These are phyloP conservation scores for Elsinoe arachidis DNA, from an alignment of 2,329 filamentous ascomycete species.

Conservation along the genomic window DNA sequence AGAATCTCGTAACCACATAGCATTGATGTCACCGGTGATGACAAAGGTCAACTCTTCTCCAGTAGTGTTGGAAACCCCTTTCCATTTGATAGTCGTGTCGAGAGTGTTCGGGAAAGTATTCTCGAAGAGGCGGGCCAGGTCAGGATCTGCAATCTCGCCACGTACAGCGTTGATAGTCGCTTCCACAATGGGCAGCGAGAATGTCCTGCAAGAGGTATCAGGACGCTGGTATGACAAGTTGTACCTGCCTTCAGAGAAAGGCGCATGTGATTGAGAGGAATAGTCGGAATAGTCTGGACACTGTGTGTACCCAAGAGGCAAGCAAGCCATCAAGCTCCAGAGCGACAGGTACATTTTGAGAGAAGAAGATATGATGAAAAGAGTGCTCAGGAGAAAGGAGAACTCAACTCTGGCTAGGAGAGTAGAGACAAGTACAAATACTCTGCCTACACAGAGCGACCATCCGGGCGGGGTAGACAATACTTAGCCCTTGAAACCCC, in stretches of 20 bases:
- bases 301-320: slow-evolving; percentile 20
- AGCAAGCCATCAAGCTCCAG: not conserved
- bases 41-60: slow-evolving; percentile 56
- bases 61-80: slow-evolving; percentile 49
- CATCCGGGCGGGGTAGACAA: too few relatives aligned
- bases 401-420: not conserved
- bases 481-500: too few relatives aligned
- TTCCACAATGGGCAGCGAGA: slow-evolving; percentile 38
- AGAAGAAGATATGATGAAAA: not conserved
- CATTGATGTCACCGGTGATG: slow-evolving; percentile 47
- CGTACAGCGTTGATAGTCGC: slow-evolving; percentile 27
- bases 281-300: slow-evolving; percentile 40
- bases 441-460: too few relatives aligned
- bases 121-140: slow-evolving; percentile 61
- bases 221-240: slow-evolving; percentile 40
- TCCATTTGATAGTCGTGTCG: slow-evolving; percentile 64
- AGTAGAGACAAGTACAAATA: too few relatives aligned
- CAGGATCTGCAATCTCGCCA: slow-evolving; percentile 38
- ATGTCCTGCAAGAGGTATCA: slow-evolving; percentile 37
- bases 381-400: not conserved
- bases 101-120: slow-evolving; percentile 69
- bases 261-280: slow-evolving; percentile 32
- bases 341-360: not conserved
- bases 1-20: slow-evolving; percentile 47
- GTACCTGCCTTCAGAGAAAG: slow-evolving; percentile 36